A percentile compares a stretch with the other conserved stretches of the same genome.
Evolutionary conservation across 352 stramenopile species (phyloP).

Genomic region (Pythium phragmitis): DNA sequence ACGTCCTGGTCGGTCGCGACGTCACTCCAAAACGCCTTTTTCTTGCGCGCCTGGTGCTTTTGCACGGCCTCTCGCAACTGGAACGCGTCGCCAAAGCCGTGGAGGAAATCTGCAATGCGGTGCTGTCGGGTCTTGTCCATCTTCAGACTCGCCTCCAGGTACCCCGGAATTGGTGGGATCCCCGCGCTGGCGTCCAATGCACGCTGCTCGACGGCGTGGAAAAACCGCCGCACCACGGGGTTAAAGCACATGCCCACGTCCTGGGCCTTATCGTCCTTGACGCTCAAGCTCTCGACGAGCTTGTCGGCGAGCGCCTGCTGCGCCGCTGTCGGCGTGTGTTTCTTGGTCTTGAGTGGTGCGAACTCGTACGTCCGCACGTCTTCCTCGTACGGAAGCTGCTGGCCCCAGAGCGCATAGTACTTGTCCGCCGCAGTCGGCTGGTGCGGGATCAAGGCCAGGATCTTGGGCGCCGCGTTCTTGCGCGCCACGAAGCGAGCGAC

Average conservation of each 20-base stretch:
- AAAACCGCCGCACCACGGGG: slow-evolving; percentile 71
- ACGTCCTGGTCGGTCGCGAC: slow-evolving; percentile 32
- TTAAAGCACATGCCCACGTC: slow-evolving; percentile 69
- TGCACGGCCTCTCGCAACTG: slow-evolving; percentile 76
- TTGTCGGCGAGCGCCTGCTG: slow-evolving; percentile 65
- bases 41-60: slow-evolving; percentile 60
- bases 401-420: slow-evolving; percentile 72
- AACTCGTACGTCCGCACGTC: slow-evolving; percentile 82
- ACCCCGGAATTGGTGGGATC: slow-evolving; percentile 49
- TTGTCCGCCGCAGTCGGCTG: slow-evolving; percentile 36
- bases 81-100: slow-evolving; percentile 72
- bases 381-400: slow-evolving; percentile 80
- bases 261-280: slow-evolving; percentile 58
- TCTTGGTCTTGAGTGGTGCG: slow-evolving; percentile 52
- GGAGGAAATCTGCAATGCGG: slow-evolving; percentile 56
- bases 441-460: slow-evolving; percentile 71
- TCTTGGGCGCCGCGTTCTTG: slow-evolving; percentile 78
- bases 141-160: slow-evolving; percentile 59
- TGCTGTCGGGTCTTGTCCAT: slow-evolving; percentile 51
- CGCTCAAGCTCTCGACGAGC: slow-evolving; percentile 72
- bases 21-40: slow-evolving; percentile 83
- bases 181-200: slow-evolving; percentile 50
- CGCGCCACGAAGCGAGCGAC: slow-evolving; percentile 75
- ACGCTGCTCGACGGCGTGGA: slow-evolving; percentile 54
- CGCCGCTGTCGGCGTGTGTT: slow-evolving; percentile 45